Base-by-base conservation (phyloP, 495 filamentous ascomycete genomes). In the Penicillium lagena region DNA sequence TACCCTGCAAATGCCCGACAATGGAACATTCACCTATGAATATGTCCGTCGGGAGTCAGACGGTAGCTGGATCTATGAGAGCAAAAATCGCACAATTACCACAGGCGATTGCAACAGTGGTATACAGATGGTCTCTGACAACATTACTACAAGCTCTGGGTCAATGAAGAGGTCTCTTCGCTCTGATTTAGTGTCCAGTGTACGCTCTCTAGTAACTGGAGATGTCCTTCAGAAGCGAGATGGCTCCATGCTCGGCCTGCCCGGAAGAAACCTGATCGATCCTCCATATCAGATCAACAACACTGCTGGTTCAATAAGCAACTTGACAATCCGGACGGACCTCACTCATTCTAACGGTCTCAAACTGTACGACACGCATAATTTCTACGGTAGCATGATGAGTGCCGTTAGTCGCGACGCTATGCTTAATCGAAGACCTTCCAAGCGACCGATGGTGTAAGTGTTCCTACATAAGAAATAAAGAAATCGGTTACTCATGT, bases 341-440 rank as follows among this genome's bases (percentile, higher is more conserved):
- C 58, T 93, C 30, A 70, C 85, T 5, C 87, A 94, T 60, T 68
- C 81, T 1, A 56, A 85, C 48, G 86, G 85, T 1, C 72, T 81
- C 42, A 64, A 64, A 11, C 83, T 88, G 63, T 91, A 90, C 56
- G 89, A 88, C 49, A 83, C 80, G 2, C 89, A 95, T 63, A 95
- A 95, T 57, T 63, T 95, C 9, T 93, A 87, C 59, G 89, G 89
- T 33, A 81, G 78, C 9, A 88, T 94, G 87, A 95, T 95, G 89
- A 82, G 79, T 15, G 67, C 75, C 8, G 66, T 78, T 2, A 85
- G 80, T 17, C 72, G 79, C 43, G 56, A 74, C 4, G 83, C 87
- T 8, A 86, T 95, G 87, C 64, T 79, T 10, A 60, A 69, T 28
- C 78, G 87, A 31, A 81, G 85, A 2, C 87, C 89, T 0, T 60